Evolutionary conservation across 2,329 filamentous ascomycete genomes (phyloP), one percentile per base, ranked within the genome.

Genomic region (Fusarium coicis): DNA sequence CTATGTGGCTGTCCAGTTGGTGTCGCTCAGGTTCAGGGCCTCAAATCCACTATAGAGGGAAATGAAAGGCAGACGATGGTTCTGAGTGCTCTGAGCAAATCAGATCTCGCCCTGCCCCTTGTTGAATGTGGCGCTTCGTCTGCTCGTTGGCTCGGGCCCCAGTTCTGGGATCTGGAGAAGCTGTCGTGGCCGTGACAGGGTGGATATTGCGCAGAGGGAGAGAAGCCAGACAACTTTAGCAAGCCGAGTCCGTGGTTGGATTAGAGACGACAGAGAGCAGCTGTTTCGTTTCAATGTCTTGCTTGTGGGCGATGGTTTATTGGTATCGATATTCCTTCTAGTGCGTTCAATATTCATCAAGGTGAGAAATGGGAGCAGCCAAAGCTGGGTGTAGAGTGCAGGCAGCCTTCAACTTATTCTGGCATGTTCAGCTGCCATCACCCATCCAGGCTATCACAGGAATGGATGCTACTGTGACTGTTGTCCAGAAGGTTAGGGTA

Each of bases 41-140:
- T 56, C 21, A 39, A 63, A 32, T 61, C 23, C 32, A 60, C 44
- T 21, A 15, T 12, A 46, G 36, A 36, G 54, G 67, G 76, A 77
- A 77, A 77, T 77, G 76, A 77, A 74, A 68, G 68, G 71, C 59
- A 46, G 46, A 56, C 66, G 63, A 52, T 66, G 68, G 65, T 40
- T 47, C 70, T 50, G 55, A 54, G 54, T 56, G 54, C 46, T 63
- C 30, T 52, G 39, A 63, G 62, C 59, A 58, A 73, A 72, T 66
- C 53, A 66, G 39, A 53, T 55, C 40, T n/a, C 46, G 47, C 49
- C 49, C 43, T 50, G 19, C 34, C 34, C 68, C 61, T 52, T 46
- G 62, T 65, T 62, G 55, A 46, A 47, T 50, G 70, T 70, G 66
- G 66, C 59, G 53, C 66, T 70, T 59, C 58, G 57, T 69, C 58